A percentile compares a stretch with the other conserved stretches of the same genome.
Conservation (phyloP, 1,284 basidiomycete species). For the Heterobasidion parviporum region DNA sequence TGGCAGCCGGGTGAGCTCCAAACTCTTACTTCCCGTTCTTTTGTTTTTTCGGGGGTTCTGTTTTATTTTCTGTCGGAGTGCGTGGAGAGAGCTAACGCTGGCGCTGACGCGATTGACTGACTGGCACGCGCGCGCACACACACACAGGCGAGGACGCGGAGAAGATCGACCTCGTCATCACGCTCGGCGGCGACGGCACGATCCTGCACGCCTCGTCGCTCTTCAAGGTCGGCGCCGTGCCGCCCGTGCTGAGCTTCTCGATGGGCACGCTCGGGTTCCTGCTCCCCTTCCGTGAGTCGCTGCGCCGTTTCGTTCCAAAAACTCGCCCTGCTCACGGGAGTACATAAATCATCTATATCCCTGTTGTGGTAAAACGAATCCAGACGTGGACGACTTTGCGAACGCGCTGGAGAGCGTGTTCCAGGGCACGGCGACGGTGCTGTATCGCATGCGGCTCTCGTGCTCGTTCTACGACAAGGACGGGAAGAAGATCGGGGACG, state of each 20-base stretch:
- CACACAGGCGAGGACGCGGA: slow-evolving; percentile 14
- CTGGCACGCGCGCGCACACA: no score
- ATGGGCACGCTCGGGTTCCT: slow-evolving; percentile 95
- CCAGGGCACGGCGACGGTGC: slow-evolving; percentile 66
- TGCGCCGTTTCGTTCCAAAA: neutral
- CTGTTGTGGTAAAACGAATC: neutral
- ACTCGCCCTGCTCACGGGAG: no score
- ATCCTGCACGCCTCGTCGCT: slow-evolving; percentile 92
- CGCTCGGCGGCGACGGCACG: slow-evolving; percentile 92
- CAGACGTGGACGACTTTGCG: slow-evolving; percentile 78
- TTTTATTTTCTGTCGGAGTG: neutral
- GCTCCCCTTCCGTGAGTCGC: slow-evolving; percentile 80
- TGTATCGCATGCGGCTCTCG: slow-evolving; percentile 82
- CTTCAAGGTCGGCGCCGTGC: slow-evolving; percentile 84
- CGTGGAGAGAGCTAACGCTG: neutral
- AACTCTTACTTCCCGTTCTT: no score
- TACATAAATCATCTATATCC: neutral
- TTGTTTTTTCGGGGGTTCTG: neutral
- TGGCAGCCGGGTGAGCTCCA: slow-evolving; percentile 60
- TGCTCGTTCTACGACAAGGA: slow-evolving; percentile 68
- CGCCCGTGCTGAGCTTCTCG: slow-evolving; percentile 92
- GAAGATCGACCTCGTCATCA: slow-evolving; percentile 81
- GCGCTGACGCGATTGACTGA: neutral
- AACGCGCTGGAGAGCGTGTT: slow-evolving; percentile 75
- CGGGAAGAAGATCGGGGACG: slow-evolving; percentile 44